phyloP scores from a whole-genome alignment of 495 filamentous ascomycete species.

The Umbilicaria muhlenbergii region DNA sequence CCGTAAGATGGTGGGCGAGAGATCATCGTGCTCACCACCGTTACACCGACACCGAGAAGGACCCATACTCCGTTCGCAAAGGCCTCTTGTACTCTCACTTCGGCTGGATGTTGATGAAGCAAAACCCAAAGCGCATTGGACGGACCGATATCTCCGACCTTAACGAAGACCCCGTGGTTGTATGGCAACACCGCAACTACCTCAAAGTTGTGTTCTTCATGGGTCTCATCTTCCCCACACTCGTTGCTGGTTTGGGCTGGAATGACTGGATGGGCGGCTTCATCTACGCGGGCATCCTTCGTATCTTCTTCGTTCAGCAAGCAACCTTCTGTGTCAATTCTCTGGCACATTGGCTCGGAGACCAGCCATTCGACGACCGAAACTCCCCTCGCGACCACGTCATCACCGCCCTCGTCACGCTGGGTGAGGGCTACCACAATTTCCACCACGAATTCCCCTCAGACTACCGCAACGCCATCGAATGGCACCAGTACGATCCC shows the following conservation, averaged over 20 bases:
- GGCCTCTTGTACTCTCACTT: constrained; percentile 92
- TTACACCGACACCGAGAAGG: constrained; percentile 98
- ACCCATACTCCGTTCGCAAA: constrained; percentile 98
- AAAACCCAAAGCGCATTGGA: constrained; percentile 85
- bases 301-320: constrained; percentile 98
- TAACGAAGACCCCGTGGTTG: constrained; percentile 86
- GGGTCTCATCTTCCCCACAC: constrained; percentile 69
- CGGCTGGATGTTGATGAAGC: constrained; percentile 88
- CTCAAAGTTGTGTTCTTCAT: constrained; percentile 77
- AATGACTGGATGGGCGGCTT: constrained; percentile 82
- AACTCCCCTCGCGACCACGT: constrained; percentile 96
- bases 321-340: constrained; percentile 99
- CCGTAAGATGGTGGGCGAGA: constrained; percentile 92
- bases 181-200: constrained; percentile 92
- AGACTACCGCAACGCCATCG: constrained; percentile 95
- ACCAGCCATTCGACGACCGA: constrained; percentile 98
- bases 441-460: constrained; percentile 99
- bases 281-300: constrained; percentile 87
- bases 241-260: constrained; percentile 79
- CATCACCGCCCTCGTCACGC: constrained; percentile 86
- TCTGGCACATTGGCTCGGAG: constrained; percentile 95
- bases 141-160: constrained; percentile 94
- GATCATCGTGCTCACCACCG: constrained; percentile 96
- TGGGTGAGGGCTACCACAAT: constrained; percentile 98
- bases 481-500: constrained; percentile 97